Evolutionary conservation across 129 eudicot genomes (phyloP).

Genomic region (Centaurea solstitialis): DNA sequence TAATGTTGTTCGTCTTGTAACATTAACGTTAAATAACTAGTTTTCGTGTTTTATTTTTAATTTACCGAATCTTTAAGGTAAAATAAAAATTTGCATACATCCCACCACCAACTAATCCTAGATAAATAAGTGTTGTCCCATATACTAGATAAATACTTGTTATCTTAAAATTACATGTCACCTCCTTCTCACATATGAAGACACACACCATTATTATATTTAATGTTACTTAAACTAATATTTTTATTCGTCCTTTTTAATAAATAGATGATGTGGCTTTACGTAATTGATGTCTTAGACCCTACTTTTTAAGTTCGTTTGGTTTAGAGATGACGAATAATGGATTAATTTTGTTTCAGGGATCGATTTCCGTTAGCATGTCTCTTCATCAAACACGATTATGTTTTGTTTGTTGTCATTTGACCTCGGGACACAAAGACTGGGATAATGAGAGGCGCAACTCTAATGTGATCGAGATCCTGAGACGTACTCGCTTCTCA

Average conservation of each 20-base stretch:
- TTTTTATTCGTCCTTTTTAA: background rate
- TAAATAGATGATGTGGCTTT: background rate
- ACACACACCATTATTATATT: too few relatives aligned
- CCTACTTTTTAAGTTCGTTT: too few relatives aligned
- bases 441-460: slow-evolving; percentile 88
- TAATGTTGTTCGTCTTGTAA: slow-evolving; percentile 13
- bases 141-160: too few relatives aligned
- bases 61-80: too few relatives aligned
- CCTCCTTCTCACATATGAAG: background rate
- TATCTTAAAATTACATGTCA: background rate
- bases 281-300: too few relatives aligned
- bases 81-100: background rate
- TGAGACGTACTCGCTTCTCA: slow-evolving; percentile 88
- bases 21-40: background rate
- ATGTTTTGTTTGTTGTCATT: slow-evolving; percentile 94
- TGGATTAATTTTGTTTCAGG: slow-evolving; percentile 42
- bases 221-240: too few relatives aligned
- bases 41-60: background rate
- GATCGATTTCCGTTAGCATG: slow-evolving; percentile 96
- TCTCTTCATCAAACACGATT: slow-evolving; percentile 81
- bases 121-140: background rate
- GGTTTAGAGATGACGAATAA: background rate
- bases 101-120: background rate
- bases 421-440: slow-evolving; percentile 81
- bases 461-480: slow-evolving; percentile 73